Evolutionary conservation across 2,329 filamentous ascomycete genomes (phyloP).

Genomic region (Exophiala spinifera): DNA sequence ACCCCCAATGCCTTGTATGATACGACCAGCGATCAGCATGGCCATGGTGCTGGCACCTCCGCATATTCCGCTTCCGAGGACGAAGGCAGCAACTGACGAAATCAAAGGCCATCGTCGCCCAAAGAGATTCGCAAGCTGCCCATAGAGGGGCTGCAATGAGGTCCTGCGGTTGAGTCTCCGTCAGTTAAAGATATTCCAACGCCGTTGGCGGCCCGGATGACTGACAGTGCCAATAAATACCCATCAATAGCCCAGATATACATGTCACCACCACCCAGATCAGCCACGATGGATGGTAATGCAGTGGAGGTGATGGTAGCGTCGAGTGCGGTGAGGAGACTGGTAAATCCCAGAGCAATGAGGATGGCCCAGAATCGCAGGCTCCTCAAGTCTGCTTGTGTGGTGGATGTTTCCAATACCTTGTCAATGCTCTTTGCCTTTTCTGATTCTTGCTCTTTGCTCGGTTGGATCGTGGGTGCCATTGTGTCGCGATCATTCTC

Average conservation of each 20-base stretch:
- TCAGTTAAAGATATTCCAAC: slow-evolving; percentile 7
- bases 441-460: too few species aligned
- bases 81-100: slow-evolving; percentile 46
- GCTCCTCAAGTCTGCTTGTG: slow-evolving; percentile 14
- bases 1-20: slow-evolving; percentile 53
- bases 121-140: slow-evolving; percentile 52
- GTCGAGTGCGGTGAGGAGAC: slow-evolving; percentile 37
- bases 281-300: slow-evolving; percentile 38
- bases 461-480: too few species aligned
- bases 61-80: slow-evolving; percentile 52
- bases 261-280: slow-evolving; percentile 33
- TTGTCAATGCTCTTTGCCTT: too few species aligned
- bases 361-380: slow-evolving; percentile 34
- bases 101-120: slow-evolving; percentile 48
- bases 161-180: slow-evolving; percentile 29
- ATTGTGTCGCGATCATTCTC: too few species aligned
- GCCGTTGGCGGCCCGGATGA: background rate
- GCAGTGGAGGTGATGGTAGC: slow-evolving; percentile 42
- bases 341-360: slow-evolving; percentile 28
- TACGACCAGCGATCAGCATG: slow-evolving; percentile 38
- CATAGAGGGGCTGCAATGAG: slow-evolving; percentile 49
- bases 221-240: slow-evolving; percentile 33
- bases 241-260: slow-evolving; percentile 39
- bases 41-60: slow-evolving; percentile 45
- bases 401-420: background rate